Evolutionary conservation across 2,329 filamentous ascomycete genomes (phyloP).

Genomic region (Venturia effusa): DNA sequence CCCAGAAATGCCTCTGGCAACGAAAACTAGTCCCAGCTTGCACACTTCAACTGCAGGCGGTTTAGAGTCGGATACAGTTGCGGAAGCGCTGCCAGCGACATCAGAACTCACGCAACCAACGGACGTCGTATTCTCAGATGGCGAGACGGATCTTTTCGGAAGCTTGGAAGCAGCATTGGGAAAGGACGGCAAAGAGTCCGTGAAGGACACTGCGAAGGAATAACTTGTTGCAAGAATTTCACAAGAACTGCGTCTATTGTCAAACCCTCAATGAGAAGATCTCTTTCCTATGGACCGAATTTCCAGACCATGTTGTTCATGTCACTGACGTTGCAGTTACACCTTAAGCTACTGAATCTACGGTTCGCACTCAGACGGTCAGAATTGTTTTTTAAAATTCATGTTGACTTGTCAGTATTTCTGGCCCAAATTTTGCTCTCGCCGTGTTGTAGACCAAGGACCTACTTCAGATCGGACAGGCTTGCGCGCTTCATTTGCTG

Average conservation of each 20-base stretch:
- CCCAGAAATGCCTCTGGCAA: slow-evolving; percentile 31
- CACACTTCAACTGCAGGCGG: neutral
- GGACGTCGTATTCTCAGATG: slow-evolving; percentile 20
- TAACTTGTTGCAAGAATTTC: neutral
- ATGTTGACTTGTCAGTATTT: neutral
- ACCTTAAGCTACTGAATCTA: neutral
- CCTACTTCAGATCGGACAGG: neutral
- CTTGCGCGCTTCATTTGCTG: neutral
- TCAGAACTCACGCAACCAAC: slow-evolving; percentile 5
- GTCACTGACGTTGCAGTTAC: neutral
- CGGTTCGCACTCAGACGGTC: neutral
- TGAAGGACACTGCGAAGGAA: neutral
- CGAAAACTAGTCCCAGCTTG: slow-evolving; percentile 13
- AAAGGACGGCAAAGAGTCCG: slow-evolving; percentile 11
- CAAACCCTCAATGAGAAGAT: neutral
- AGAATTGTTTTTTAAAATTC: neutral
- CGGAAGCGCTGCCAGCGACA: neutral
- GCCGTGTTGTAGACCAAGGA: neutral
- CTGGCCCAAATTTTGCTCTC: neutral
- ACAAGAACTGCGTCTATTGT: neutral
- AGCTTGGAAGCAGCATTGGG: slow-evolving; percentile 36
- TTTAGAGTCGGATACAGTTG: neutral
- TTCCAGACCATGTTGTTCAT: neutral
- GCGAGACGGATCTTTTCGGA: slow-evolving; percentile 35
- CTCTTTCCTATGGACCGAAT: neutral